Evolutionary conservation across 345 rosid genomes (phyloP).

Genomic region (Mallotus nudiflorus): DNA sequence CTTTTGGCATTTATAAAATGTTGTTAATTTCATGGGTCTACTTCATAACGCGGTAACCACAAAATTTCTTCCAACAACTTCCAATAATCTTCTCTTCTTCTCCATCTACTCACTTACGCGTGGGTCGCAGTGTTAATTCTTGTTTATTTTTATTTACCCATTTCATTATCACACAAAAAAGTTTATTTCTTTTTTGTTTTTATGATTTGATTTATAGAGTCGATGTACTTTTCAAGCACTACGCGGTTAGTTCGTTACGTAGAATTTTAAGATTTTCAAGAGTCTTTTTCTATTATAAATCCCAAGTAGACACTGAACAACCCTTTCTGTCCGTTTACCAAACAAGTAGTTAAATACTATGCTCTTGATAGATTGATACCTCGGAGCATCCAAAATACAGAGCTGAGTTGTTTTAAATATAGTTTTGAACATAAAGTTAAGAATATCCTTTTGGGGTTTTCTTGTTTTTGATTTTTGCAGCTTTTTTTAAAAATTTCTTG

Average conservation of each 20-base stretch:
- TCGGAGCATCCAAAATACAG: neutral
- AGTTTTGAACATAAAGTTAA: too few relatives aligned
- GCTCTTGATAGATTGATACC: conserved; percentile 3
- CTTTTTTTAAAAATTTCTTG: neutral
- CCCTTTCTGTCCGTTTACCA: neutral
- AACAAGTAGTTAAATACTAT: neutral
- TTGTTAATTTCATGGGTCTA: neutral
- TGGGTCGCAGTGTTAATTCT: neutral
- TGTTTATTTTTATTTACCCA: neutral
- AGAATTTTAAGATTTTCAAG: neutral
- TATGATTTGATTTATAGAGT: neutral
- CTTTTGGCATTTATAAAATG: too few relatives aligned
- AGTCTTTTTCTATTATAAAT: neutral
- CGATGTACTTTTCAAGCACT: conserved; percentile 9
- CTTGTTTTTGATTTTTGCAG: neutral
- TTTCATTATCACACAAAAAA: neutral
- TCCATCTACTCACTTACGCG: neutral
- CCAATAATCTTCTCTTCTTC: neutral
- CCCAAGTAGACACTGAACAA: neutral
- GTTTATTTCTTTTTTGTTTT: neutral
- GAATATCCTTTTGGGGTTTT: conserved; percentile 1
- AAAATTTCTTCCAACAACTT: conserved; percentile 5
- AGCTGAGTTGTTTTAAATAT: too few relatives aligned
- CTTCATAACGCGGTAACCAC: conserved; percentile 13
- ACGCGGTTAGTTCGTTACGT: conserved; percentile 18